Evolutionary conservation across 768 basidiomycete species (phyloP).

Genomic region (Hygrophoropsis aurantiaca): DNA sequence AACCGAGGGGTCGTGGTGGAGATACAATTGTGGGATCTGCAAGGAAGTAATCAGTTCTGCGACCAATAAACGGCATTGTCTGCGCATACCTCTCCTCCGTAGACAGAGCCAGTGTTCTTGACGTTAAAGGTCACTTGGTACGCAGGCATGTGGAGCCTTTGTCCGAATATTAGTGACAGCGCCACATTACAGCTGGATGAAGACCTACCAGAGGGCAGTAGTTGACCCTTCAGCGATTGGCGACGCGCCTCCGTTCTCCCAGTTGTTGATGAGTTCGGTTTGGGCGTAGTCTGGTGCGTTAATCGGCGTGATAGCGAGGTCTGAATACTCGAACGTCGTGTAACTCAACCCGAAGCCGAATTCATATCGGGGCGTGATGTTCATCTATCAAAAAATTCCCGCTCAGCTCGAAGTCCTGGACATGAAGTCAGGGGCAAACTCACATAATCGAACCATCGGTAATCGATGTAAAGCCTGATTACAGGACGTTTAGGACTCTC

Average conservation of each 20-base stretch:
- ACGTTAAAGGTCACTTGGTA: conserved; percentile 65
- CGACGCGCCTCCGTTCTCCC: conserved; percentile 60
- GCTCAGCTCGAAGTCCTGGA: neutral
- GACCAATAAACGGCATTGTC: neutral
- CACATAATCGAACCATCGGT: conserved; percentile 69
- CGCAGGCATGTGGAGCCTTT: conserved; percentile 67
- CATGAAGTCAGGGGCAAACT: conserved; percentile 24
- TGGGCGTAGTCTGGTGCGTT: conserved; percentile 25
- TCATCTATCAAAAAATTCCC: conserved; percentile 39
- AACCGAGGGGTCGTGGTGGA: conserved; percentile 62
- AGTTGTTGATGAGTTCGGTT: conserved; percentile 39
- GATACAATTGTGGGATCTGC: conserved; percentile 74
- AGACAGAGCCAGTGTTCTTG: conserved; percentile 58
- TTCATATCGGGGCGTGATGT: conserved; percentile 78
- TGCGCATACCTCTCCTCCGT: conserved; percentile 62
- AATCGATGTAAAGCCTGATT: conserved; percentile 62
- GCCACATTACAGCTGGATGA: neutral
- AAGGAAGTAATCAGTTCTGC: neutral
- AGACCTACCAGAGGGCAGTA: conserved; percentile 54
- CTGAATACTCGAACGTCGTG: conserved; percentile 73
- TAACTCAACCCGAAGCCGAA: conserved; percentile 93
- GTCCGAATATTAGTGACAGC: conserved; percentile 4
- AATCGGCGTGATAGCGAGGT: conserved; percentile 49
- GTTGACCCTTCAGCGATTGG: conserved; percentile 58
- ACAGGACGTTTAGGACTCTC: neutral